Evolutionary conservation across 495 filamentous ascomycete species (phyloP).

Genomic region (Penicillium pulvis): DNA sequence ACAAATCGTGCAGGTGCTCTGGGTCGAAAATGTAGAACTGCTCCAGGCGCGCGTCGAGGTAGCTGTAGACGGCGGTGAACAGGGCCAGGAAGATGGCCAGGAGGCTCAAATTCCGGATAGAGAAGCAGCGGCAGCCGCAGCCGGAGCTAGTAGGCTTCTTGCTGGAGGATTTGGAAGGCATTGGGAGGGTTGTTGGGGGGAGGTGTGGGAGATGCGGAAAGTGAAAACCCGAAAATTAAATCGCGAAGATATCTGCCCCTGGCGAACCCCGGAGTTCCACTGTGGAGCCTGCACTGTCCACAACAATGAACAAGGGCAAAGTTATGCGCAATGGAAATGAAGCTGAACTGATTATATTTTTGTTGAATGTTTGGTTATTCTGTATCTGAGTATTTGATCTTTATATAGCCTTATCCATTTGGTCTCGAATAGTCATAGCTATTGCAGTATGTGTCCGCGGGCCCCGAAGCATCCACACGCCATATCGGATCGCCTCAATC

Average conservation of each 20-base stretch:
- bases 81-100: conserved; percentile 62
- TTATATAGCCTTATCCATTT: not conserved
- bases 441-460: conserved; percentile 1
- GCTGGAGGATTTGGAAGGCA: conserved; percentile 34
- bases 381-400: not conserved
- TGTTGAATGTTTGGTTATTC: not conserved
- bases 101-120: conserved; percentile 49
- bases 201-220: conserved; percentile 3
- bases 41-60: conserved; percentile 68
- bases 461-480: conserved; percentile 20
- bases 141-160: conserved; percentile 25
- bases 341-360: not conserved
- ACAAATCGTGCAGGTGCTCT: conserved; percentile 67
- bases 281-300: conserved; percentile 11
- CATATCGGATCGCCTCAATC: conserved; percentile 30
- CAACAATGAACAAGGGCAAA: not conserved
- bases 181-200: conserved; percentile 13
- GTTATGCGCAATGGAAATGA: not conserved
- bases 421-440: not conserved
- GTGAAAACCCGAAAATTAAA: conserved; percentile 1
- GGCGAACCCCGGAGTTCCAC: conserved; percentile 24
- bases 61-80: conserved; percentile 60
- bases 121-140: conserved; percentile 29
- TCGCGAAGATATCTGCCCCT: conserved; percentile 11
- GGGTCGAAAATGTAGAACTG: conserved; percentile 77